phyloP scores from a whole-genome alignment of 192 early-diverging fungal species.

The Umbelopsis vinacea region DNA sequence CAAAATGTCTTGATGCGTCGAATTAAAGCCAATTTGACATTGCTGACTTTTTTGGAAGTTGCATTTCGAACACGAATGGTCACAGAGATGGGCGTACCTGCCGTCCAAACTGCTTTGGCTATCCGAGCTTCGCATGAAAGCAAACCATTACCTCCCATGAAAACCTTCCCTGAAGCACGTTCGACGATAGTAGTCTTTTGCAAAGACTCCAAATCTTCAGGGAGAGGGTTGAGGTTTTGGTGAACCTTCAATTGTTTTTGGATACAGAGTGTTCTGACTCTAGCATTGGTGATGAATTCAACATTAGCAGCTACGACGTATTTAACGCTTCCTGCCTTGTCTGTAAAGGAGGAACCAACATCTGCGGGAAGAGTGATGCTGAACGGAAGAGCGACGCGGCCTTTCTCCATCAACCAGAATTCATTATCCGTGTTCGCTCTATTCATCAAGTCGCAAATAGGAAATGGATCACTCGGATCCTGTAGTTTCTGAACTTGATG shows the following conservation, averaged over 20 bases:
- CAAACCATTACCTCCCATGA: constrained; percentile 2
- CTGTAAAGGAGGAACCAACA: constrained; percentile 1
- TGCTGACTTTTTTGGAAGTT: constrained; percentile 16
- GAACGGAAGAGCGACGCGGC: constrained; percentile 8
- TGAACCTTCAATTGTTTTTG: background rate
- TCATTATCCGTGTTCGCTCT: background rate
- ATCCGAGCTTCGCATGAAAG: constrained; percentile 9
- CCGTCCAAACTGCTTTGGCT: constrained; percentile 10
- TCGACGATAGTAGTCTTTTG: constrained; percentile 3
- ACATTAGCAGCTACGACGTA: constrained; percentile 8
- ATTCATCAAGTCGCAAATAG: constrained; percentile 15
- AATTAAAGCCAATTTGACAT: constrained; percentile 1
- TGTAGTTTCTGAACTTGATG: constrained; percentile 12
- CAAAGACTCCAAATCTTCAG: constrained; percentile 6
- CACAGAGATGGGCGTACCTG: background rate
- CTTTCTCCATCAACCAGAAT: constrained; percentile 18
- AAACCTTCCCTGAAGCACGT: background rate
- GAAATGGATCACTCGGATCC: background rate
- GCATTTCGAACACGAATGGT: constrained; percentile 2
- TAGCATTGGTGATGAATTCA: constrained; percentile 9
- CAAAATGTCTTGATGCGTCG: constrained; percentile 14
- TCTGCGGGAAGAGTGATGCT: background rate
- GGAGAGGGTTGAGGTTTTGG: constrained; percentile 2
- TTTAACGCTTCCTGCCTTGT: constrained; percentile 3
- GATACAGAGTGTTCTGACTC: constrained; percentile 5